Percentiles rank a stretch among this genome's conserved stretches.
Conservation (phyloP, 768 basidiomycete species). For the Rhodotorula diobovata region DNA sequence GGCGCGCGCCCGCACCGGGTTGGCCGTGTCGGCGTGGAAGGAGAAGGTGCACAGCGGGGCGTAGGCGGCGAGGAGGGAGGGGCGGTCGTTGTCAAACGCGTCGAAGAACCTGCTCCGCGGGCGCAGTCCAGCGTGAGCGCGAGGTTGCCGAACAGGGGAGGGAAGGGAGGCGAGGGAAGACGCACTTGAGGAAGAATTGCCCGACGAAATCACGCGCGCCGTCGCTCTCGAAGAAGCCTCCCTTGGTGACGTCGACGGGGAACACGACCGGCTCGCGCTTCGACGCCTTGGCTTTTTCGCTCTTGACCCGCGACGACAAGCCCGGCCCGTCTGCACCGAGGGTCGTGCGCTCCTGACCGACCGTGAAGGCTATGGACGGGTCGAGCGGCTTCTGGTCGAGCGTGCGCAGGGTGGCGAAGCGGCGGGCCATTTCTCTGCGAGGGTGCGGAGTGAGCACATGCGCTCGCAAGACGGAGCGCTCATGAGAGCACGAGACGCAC, state of each 20-base stretch:
- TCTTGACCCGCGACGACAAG: constrained; percentile 46
- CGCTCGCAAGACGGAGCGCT: background rate
- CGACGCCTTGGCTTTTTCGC: constrained; percentile 51
- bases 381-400: constrained; percentile 75
- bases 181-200: constrained; percentile 72
- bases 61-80: constrained; percentile 66
- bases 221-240: constrained; percentile 52
- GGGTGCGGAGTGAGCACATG: background rate
- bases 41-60: constrained; percentile 86
- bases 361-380: constrained; percentile 55
- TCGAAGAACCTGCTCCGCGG: constrained; percentile 58
- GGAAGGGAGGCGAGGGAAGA: constrained; percentile 22
- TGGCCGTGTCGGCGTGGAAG: constrained; percentile 74
- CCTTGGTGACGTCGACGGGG: constrained; percentile 62
- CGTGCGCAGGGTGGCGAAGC: constrained; percentile 75
- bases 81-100: constrained; percentile 71
- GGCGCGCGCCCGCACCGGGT: constrained; percentile 71
- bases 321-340: constrained; percentile 40
- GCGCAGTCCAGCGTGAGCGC: background rate
- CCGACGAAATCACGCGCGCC: constrained; percentile 65
- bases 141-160: rapidly evolving
- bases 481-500: constrained; percentile 51
- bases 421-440: constrained; percentile 68
- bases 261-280: constrained; percentile 59
- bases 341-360: constrained; percentile 55